A percentile compares a stretch with the other conserved stretches of the same genome.
These are phyloP conservation scores for Dalbergia cochinchinensis DNA, from an alignment of 306 rosid species.

Conservation along the genomic window DNA sequence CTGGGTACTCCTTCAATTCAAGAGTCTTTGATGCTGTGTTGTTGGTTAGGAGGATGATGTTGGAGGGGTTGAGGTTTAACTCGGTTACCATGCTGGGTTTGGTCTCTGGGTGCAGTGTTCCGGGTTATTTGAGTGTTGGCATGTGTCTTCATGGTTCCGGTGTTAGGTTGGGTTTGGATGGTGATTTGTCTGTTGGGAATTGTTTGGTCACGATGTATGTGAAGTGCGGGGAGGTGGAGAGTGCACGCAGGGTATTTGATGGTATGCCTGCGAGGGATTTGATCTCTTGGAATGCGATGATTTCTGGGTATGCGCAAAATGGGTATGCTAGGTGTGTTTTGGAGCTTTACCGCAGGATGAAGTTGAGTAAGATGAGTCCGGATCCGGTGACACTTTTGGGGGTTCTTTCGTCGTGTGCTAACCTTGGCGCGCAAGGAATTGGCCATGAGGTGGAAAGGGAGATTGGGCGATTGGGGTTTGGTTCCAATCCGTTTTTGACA, in stretches of 20 bases:
- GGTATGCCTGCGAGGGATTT: slow-evolving; percentile 68
- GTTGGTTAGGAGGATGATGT: slow-evolving; percentile 50
- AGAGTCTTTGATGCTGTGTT: slow-evolving; percentile 53
- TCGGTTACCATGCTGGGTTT: slow-evolving; percentile 80
- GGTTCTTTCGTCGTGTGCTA: slow-evolving; percentile 59
- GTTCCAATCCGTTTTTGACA: slow-evolving; percentile 54
- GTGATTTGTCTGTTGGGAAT: slow-evolving; percentile 65
- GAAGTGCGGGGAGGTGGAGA: slow-evolving; percentile 68
- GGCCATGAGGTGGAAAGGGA: slow-evolving; percentile 54
- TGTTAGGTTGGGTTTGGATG: slow-evolving; percentile 61
- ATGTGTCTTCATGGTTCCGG: slow-evolving; percentile 60
- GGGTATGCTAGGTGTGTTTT: slow-evolving; percentile 75
- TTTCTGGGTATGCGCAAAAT: slow-evolving; percentile 85
- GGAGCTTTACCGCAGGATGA: slow-evolving; percentile 61
- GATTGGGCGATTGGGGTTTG: slow-evolving; percentile 46
- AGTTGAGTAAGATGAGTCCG: slow-evolving; percentile 46
- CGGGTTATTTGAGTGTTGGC: slow-evolving; percentile 59
- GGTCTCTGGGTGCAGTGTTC: slow-evolving; percentile 62
- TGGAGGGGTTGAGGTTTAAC: slow-evolving; percentile 48
- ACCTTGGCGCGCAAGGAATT: slow-evolving; percentile 59
- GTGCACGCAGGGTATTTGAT: slow-evolving; percentile 68
- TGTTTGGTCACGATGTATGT: slow-evolving; percentile 84
- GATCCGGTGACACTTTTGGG: slow-evolving; percentile 63
- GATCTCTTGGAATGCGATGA: slow-evolving; percentile 92
- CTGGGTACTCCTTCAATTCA: slow-evolving; percentile 67